phyloP scores from a whole-genome alignment of 345 rosid genomes.

The Rhodamnia argentea region DNA sequence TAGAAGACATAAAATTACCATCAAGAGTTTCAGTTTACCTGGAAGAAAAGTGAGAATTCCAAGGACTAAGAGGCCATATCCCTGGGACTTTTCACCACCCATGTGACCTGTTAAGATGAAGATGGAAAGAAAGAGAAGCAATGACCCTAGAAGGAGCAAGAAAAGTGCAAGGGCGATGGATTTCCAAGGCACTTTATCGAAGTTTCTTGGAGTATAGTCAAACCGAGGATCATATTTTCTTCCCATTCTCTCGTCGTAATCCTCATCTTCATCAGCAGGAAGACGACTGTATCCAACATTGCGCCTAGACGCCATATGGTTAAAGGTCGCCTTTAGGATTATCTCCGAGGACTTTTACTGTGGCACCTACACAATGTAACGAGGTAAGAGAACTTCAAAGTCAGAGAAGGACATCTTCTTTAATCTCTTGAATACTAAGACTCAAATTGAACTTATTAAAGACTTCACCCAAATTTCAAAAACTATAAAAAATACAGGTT shows the following conservation, averaged over 20 bases:
- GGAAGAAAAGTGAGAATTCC: conserved; percentile 82
- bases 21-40: conserved; percentile 21
- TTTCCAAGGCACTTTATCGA: conserved; percentile 74
- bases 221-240: conserved; percentile 50
- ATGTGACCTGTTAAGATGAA: conserved; percentile 80
- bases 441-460: neutral
- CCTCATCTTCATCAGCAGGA: conserved; percentile 45
- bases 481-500: no score
- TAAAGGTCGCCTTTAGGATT: neutral
- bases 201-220: conserved; percentile 50
- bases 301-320: conserved; percentile 50
- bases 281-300: conserved; percentile 40
- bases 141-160: conserved; percentile 52
- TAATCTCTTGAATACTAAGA: neutral
- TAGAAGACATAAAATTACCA: neutral
- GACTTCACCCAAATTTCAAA: neutral
- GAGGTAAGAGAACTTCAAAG: neutral
- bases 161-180: conserved; percentile 69
- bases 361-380: neutral
- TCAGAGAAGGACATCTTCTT: neutral
- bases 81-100: conserved; percentile 80
- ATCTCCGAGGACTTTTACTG: neutral
- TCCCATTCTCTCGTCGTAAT: conserved; percentile 14
- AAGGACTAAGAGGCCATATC: conserved; percentile 63
- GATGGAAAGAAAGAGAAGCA: conserved; percentile 59